Percentiles rank a stretch among this genome's conserved stretches.
These are phyloP conservation scores for Artomyces pyxidatus DNA, from an alignment of 768 basidiomycete genomes.

Conservation along the genomic window DNA sequence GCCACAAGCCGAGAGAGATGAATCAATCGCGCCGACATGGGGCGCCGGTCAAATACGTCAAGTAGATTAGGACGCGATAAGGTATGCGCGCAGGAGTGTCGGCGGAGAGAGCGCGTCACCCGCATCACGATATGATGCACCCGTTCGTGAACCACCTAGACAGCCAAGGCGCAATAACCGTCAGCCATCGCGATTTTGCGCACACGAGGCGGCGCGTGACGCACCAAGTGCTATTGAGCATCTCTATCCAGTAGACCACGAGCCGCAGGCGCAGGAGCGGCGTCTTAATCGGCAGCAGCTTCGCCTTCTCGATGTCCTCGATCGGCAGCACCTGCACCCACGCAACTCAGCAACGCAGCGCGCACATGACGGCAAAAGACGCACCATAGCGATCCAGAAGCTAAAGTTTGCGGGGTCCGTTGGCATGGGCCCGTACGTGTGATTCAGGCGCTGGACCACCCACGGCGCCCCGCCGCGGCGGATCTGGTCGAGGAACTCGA, in stretches of 20 bases:
- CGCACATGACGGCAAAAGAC: slow-evolving; percentile 15
- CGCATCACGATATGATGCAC: slow-evolving; percentile 48
- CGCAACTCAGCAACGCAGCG: neutral
- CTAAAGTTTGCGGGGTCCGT: slow-evolving; percentile 61
- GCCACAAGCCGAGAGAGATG: too few relatives aligned
- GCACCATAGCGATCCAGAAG: slow-evolving; percentile 81
- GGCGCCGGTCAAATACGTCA: too few relatives aligned
- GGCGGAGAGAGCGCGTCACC: too few relatives aligned
- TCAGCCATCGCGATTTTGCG: too few relatives aligned
- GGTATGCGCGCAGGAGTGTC: too few relatives aligned
- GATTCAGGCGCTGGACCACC: slow-evolving; percentile 82
- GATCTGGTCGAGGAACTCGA: slow-evolving; percentile 52
- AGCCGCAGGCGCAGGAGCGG: slow-evolving; percentile 72
- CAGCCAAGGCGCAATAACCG: slow-evolving; percentile 7
- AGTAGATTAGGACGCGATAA: too few relatives aligned
- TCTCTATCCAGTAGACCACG: slow-evolving; percentile 93
- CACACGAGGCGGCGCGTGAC: slow-evolving; percentile 11
- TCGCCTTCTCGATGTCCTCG: slow-evolving; percentile 83
- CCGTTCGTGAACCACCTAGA: slow-evolving; percentile 72
- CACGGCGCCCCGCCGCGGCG: slow-evolving; percentile 77
- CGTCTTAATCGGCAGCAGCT: slow-evolving; percentile 75
- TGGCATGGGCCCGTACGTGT: slow-evolving; percentile 73
- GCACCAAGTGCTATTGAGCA: slow-evolving; percentile 51
- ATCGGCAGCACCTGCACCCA: slow-evolving; percentile 61
- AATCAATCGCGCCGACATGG: too few relatives aligned